Evolutionary conservation across 805 yeast genomes (phyloP).

Genomic region (Yamadazyma kitorensis): DNA sequence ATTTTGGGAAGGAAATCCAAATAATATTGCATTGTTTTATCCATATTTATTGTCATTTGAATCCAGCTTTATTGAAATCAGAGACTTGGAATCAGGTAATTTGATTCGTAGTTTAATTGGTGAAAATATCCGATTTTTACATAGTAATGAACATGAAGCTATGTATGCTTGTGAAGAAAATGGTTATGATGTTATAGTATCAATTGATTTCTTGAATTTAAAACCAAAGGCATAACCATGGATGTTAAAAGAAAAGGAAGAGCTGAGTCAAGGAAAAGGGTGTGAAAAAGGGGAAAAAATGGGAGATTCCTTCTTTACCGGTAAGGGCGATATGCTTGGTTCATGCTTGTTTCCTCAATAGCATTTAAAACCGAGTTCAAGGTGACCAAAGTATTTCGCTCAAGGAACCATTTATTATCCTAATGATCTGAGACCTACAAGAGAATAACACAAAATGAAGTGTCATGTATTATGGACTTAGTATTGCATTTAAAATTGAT

Average conservation of each 20-base stretch:
- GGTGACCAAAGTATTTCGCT: no score
- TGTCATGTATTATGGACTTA: no score
- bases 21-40: conserved; percentile 87
- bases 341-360: no score
- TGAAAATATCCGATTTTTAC: conserved; percentile 84
- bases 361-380: no score
- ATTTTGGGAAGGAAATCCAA: conserved; percentile 96
- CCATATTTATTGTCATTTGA: conserved; percentile 93
- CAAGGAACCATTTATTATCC: no score
- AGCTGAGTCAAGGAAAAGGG: no score
- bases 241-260: no score
- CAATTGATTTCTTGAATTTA: conserved; percentile 81
- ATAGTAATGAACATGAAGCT: conserved; percentile 89
- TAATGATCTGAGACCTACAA: no score
- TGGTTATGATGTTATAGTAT: conserved; percentile 90
- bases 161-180: conserved; percentile 87
- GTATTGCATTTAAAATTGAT: no score
- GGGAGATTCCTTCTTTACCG: neutral
- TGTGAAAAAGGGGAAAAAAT: no score
- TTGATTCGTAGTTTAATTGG: conserved; percentile 86
- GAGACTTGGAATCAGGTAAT: conserved; percentile 86
- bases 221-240: conserved; percentile 27
- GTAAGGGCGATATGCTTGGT: no score
- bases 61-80: conserved; percentile 82
- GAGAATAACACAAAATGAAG: no score